Percentiles rank a stretch among this genome's conserved stretches.
Evolutionary conservation across 441 rosid genomes (phyloP).

Genomic region (Geranium incanum): DNA sequence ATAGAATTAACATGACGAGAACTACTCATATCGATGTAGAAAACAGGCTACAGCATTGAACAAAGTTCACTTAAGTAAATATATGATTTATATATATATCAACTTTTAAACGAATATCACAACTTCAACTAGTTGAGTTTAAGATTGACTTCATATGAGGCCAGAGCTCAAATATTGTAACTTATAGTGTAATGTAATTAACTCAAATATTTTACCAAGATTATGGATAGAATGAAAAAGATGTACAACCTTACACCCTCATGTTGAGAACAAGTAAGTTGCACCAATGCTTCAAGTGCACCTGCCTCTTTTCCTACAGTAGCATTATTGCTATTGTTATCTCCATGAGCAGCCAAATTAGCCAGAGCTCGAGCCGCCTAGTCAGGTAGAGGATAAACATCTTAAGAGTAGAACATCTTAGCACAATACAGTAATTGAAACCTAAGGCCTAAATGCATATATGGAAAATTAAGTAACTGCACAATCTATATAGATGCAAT

Average conservation of each 20-base stretch:
- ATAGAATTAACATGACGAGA: background rate
- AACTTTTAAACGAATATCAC: background rate
- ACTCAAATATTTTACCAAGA: background rate
- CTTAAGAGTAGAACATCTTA: background rate
- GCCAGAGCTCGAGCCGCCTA: constrained; percentile 99
- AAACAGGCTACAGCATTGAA: background rate
- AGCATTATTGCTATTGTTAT: constrained; percentile 83
- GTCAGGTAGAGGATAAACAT: constrained; percentile 8
- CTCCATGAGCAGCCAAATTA: constrained; percentile 98
- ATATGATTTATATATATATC: background rate
- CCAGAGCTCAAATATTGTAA: too few relatives aligned
- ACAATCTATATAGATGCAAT: background rate
- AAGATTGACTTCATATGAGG: background rate
- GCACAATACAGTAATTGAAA: background rate
- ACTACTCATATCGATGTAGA: background rate
- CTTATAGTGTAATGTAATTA: background rate
- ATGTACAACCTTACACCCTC: constrained; percentile 81
- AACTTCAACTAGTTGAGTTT: background rate
- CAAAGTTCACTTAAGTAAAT: background rate
- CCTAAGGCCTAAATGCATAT: background rate
- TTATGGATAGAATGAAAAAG: background rate
- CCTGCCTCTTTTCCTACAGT: constrained; percentile 94
- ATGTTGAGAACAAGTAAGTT: constrained; percentile 71
- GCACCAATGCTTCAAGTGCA: constrained; percentile 90
- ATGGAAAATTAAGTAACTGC: background rate